Percentiles rank a stretch among this genome's conserved stretches.
These are phyloP conservation scores for Phytophthora agathidicida DNA, from an alignment of 352 stramenopile genomes.

Conservation along the genomic window DNA sequence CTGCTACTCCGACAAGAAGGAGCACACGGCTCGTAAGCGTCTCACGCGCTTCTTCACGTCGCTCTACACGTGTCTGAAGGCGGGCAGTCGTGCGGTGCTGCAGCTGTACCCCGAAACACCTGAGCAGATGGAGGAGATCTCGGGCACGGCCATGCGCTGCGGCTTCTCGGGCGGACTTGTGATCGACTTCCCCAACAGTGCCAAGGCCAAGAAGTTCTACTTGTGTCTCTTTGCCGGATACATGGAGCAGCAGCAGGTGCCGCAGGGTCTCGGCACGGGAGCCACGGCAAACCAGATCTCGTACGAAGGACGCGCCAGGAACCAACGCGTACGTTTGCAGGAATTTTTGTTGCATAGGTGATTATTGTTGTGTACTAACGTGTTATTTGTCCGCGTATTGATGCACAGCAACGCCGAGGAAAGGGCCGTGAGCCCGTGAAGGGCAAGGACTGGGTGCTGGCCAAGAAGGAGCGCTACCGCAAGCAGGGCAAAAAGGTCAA, in stretches of 20 bases:
- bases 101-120: slow-evolving; percentile 99
- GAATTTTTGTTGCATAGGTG: background rate
- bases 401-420: slow-evolving; percentile 50
- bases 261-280: slow-evolving; percentile 78
- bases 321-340: slow-evolving; percentile 50
- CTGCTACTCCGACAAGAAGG: slow-evolving; percentile 98
- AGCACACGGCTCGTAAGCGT: slow-evolving; percentile 93
- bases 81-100: slow-evolving; percentile 93
- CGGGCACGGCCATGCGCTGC: slow-evolving; percentile 86
- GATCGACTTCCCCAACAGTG: slow-evolving; percentile 99
- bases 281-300: slow-evolving; percentile 59
- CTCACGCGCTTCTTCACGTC: slow-evolving; percentile 98
- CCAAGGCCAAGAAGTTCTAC: slow-evolving; percentile 99
- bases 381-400: background rate
- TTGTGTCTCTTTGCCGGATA: slow-evolving; percentile 97
- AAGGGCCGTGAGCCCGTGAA: slow-evolving; percentile 68
- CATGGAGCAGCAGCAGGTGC: slow-evolving; percentile 79
- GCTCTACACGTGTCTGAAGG: slow-evolving; percentile 88
- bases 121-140: slow-evolving; percentile 96
- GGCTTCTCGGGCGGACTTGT: slow-evolving; percentile 97
- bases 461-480: slow-evolving; percentile 98
- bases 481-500: slow-evolving; percentile 98
- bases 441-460: slow-evolving; percentile 95
- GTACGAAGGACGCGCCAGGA: slow-evolving; percentile 66
- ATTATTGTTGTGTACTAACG: slow-evolving; percentile 1